These are phyloP conservation scores for Phragmites australis DNA, from an alignment of 176 grass and related monocot genomes.

Conservation along the genomic window DNA sequence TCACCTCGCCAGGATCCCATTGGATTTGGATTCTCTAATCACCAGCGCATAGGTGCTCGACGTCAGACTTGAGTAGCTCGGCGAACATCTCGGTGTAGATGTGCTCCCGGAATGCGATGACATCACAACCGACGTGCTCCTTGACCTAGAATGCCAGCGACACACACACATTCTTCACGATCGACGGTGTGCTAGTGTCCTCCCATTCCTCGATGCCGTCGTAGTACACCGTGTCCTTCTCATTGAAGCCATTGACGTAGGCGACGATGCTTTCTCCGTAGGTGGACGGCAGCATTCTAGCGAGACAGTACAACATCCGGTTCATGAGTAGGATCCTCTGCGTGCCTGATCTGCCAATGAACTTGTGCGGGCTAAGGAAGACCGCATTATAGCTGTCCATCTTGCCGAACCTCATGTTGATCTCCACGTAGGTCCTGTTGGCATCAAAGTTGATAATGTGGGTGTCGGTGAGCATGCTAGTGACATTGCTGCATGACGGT, in stretches of 20 bases:
- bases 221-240: too few species aligned
- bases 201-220: too few species aligned
- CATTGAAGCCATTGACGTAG: conserved; percentile 66
- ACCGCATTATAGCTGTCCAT: conserved; percentile 86
- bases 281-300: conserved; percentile 44
- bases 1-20: too few species aligned
- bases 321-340: conserved; percentile 81
- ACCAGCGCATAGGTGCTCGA: conserved; percentile 14
- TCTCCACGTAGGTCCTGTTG: conserved; percentile 76
- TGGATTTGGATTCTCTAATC: conserved; percentile 3
- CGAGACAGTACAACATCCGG: conserved; percentile 61
- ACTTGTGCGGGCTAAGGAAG: conserved; percentile 91
- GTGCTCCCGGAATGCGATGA: conserved; percentile 41
- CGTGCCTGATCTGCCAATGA: conserved; percentile 68
- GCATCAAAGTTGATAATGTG: too few species aligned
- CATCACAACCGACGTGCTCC: conserved; percentile 49
- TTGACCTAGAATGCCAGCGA: conserved; percentile 83
- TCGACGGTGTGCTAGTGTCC: too few species aligned
- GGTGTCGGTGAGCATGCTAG: too few species aligned
- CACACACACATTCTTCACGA: conserved; percentile 69
- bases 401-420: conserved; percentile 69
- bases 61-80: too few species aligned
- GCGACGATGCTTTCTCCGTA: conserved; percentile 66
- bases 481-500: too few species aligned
- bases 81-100: neutral